phyloP scores from a whole-genome alignment of 768 basidiomycete species.

The Arthromyces matolae region DNA sequence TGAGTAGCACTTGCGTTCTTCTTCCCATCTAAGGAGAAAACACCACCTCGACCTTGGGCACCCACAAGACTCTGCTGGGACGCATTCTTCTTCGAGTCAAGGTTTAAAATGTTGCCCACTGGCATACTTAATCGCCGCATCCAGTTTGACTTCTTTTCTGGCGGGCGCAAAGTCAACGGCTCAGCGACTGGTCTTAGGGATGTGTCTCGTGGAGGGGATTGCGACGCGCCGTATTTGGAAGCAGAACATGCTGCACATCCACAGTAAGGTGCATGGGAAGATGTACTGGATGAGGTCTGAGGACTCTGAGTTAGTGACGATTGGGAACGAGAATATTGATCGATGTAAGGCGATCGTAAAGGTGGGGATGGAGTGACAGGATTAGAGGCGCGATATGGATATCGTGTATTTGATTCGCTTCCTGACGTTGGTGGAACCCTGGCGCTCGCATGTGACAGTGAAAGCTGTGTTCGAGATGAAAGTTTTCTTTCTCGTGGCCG shows the following conservation, averaged over 20 bases:
- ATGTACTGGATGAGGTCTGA: constrained; percentile 7
- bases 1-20: constrained; percentile 43
- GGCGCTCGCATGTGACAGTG: constrained; percentile 10
- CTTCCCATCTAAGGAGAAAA: constrained; percentile 45
- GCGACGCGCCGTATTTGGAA: constrained; percentile 45
- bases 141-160: constrained; percentile 61
- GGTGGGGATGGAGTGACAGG: constrained; percentile 32
- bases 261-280: constrained; percentile 58
- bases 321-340: constrained; percentile 21
- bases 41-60: constrained; percentile 21
- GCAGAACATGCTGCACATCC: constrained; percentile 65
- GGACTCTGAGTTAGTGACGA: constrained; percentile 28
- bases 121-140: constrained; percentile 79
- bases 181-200: constrained; percentile 40
- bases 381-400: constrained; percentile 42
- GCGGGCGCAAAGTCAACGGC: constrained; percentile 43
- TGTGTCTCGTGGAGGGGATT: constrained; percentile 24
- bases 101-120: constrained; percentile 52
- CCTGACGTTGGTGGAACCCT: too few relatives aligned
- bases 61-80: constrained; percentile 20
- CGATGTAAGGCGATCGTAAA: constrained; percentile 13
- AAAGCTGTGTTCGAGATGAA: constrained; percentile 30
- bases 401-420: constrained; percentile 18
- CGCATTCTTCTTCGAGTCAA: constrained; percentile 48
- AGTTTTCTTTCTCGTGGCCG: constrained; percentile 32